Conservation (phyloP, 345 rosid genomes). For the Gossypium anomalum region DNA sequence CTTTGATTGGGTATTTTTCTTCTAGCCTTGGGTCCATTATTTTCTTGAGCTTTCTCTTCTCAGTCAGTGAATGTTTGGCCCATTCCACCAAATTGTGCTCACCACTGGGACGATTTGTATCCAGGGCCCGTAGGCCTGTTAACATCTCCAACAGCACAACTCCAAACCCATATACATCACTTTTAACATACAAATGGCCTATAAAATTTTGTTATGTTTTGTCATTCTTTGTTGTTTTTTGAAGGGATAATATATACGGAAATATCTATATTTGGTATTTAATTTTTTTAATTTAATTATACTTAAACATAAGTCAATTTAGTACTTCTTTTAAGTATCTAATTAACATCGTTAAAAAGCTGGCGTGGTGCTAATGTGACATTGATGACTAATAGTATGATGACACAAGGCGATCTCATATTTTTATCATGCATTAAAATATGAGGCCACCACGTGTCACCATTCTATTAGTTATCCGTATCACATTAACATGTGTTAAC, state of each 20-base stretch:
- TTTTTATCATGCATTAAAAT: too few relatives aligned
- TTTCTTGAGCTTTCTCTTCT: slow-evolving; percentile 51
- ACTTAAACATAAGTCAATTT: too few relatives aligned
- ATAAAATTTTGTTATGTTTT: not conserved
- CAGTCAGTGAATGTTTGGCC: slow-evolving; percentile 42
- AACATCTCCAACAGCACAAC: slow-evolving; percentile 70
- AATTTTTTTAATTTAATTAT: too few relatives aligned
- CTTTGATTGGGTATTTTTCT: slow-evolving; percentile 44
- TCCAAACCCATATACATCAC: slow-evolving; percentile 88
- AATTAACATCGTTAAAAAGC: too few relatives aligned
- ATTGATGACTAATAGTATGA: too few relatives aligned
- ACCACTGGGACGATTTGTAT: slow-evolving; percentile 42
- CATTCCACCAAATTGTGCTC: slow-evolving; percentile 56
- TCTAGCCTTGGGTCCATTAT: slow-evolving; percentile 70
- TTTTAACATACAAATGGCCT: slow-evolving; percentile 78
- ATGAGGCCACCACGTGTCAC: too few relatives aligned
- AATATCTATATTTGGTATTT: too few relatives aligned
- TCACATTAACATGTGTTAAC: fast-evolving
- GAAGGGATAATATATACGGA: too few relatives aligned
- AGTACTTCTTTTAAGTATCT: too few relatives aligned
- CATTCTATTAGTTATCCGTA: too few relatives aligned
- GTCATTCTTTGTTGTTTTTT: too few relatives aligned
- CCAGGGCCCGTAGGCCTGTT: slow-evolving; percentile 63
- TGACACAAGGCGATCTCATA: fast-evolving
- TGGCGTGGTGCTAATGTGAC: too few relatives aligned